A percentile compares a stretch with the other conserved stretches of the same genome.
Conservation (phyloP, 345 rosid species). For the Erodium maritimum region DNA sequence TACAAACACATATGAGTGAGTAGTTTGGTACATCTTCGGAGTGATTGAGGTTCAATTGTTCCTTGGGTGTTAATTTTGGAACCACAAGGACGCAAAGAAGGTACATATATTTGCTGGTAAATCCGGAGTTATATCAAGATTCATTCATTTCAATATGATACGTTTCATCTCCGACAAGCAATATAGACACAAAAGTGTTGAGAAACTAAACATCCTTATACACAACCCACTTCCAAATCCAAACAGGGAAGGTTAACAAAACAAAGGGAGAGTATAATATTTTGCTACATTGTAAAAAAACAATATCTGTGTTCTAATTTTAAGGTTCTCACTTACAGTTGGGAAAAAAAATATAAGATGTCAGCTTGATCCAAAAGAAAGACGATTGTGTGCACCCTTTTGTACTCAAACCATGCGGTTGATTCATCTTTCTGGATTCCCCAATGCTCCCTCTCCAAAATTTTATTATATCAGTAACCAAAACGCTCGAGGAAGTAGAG, state of each 20-base stretch:
- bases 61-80: no score
- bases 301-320: slow-evolving; percentile 40
- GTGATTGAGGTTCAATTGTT: no score
- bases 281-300: slow-evolving; percentile 23
- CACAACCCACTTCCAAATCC: background rate
- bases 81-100: no score
- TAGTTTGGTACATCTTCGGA: no score
- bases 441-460: slow-evolving; percentile 19
- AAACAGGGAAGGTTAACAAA: background rate
- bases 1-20: no score
- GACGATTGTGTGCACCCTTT: slow-evolving; percentile 17
- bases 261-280: slow-evolving; percentile 3
- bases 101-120: no score
- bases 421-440: slow-evolving; percentile 9
- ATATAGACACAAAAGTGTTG: background rate
- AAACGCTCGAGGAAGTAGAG: slow-evolving; percentile 19
- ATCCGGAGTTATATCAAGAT: no score
- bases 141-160: background rate
- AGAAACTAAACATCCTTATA: background rate
- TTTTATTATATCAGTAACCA: slow-evolving; percentile 16
- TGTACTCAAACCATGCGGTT: slow-evolving; percentile 11
- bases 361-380: slow-evolving; percentile 18
- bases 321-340: slow-evolving; percentile 38
- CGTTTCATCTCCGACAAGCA: background rate
- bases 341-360: slow-evolving; percentile 19